Conservation (phyloP, 2,329 filamentous ascomycete genomes). For the Alternaria ventricosa region DNA sequence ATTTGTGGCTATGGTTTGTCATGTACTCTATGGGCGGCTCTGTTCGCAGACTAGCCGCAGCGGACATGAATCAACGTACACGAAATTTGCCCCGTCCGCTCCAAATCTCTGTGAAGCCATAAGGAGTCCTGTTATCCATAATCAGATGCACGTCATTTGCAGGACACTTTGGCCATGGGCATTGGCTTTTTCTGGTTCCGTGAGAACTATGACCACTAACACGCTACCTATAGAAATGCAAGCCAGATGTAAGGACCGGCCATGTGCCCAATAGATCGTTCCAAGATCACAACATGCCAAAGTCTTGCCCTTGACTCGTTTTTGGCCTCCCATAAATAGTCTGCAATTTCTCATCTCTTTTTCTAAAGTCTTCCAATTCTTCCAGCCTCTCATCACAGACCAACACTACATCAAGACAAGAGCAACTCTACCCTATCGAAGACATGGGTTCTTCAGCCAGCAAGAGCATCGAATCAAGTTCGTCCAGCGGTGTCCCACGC, state of each 20-base stretch:
- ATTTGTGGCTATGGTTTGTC: constrained; percentile 1
- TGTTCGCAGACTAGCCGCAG: background rate
- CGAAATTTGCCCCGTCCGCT: background rate
- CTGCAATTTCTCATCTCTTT: background rate
- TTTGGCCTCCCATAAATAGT: background rate
- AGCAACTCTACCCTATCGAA: background rate
- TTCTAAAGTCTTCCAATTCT: background rate
- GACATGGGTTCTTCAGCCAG: background rate
- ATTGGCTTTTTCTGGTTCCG: background rate
- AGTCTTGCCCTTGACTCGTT: background rate
- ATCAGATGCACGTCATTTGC: background rate
- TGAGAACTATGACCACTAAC: background rate
- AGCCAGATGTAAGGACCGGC: background rate
- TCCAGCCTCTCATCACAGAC: background rate
- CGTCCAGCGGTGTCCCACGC: background rate
- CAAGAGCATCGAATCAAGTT: background rate
- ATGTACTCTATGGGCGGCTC: constrained; percentile 5
- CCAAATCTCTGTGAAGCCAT: background rate
- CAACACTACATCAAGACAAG: background rate
- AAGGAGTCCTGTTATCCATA: background rate
- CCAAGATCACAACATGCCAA: background rate
- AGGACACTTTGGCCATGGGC: background rate
- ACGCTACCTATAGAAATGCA: background rate
- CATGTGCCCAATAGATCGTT: background rate
- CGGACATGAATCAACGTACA: background rate